These are phyloP conservation scores for Amborella trichopoda DNA, from an alignment of 164 flowering plant genomes.

Conservation along the genomic window DNA sequence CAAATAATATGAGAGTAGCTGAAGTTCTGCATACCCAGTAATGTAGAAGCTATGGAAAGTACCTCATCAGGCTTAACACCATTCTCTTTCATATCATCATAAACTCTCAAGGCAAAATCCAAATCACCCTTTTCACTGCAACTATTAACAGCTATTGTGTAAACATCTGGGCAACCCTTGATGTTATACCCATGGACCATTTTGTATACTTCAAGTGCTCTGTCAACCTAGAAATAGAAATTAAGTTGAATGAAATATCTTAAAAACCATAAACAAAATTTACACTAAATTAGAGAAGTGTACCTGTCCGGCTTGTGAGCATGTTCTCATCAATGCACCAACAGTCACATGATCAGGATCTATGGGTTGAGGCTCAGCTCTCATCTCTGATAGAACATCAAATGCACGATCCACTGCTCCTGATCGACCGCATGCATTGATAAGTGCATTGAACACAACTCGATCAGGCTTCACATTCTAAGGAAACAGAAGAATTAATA, in stretches of 20 bases:
- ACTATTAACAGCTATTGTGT: conserved; percentile 86
- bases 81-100: conserved; percentile 62
- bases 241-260: neutral
- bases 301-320: conserved; percentile 81
- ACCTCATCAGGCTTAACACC: conserved; percentile 92
- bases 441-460: conserved; percentile 95
- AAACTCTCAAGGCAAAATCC: conserved; percentile 65
- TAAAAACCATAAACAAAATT: neutral
- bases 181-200: conserved; percentile 71
- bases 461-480: conserved; percentile 98
- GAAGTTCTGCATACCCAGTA: no score
- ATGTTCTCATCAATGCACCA: conserved; percentile 87
- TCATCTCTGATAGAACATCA: conserved; percentile 93
- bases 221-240: conserved; percentile 45
- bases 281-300: neutral
- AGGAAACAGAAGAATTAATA: conserved; percentile 42
- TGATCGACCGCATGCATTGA: conserved; percentile 91
- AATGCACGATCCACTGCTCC: conserved; percentile 98
- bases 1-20: no score
- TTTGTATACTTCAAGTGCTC: conserved; percentile 73
- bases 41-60: no score
- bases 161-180: conserved; percentile 86
- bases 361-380: conserved; percentile 52
- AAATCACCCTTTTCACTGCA: conserved; percentile 83
- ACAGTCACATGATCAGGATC: conserved; percentile 90